These are phyloP conservation scores for Candida odintsovae DNA, from an alignment of 805 yeast genomes.

Conservation along the genomic window DNA sequence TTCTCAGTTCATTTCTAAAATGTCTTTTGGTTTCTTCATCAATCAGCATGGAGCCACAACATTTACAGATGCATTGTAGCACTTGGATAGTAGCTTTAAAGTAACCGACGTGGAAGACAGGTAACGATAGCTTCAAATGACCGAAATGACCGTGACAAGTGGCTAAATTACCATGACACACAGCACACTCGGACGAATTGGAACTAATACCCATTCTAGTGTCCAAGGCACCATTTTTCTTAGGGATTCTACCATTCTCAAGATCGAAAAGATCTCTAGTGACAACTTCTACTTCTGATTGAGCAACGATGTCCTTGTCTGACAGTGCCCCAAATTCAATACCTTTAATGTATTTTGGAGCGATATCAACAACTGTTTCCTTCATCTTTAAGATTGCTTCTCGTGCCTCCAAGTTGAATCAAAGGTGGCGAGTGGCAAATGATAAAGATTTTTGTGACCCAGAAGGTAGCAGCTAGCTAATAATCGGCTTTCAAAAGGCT, in stretches of 20 bases:
- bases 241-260: constrained; percentile 83
- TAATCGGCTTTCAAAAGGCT: background rate
- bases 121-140: constrained; percentile 85
- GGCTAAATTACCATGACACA: constrained; percentile 89
- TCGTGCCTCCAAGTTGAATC: background rate
- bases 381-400: constrained; percentile 21
- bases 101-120: constrained; percentile 97
- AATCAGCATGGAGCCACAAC: constrained; percentile 72
- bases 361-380: constrained; percentile 53
- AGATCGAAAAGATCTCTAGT: constrained; percentile 90
- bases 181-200: constrained; percentile 76
- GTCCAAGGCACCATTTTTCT: constrained; percentile 82
- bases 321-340: constrained; percentile 91
- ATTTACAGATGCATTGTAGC: constrained; percentile 85
- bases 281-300: constrained; percentile 89
- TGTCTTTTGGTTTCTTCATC: constrained; percentile 66
- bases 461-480: constrained; percentile 14
- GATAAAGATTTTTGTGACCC: constrained; percentile 20
- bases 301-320: constrained; percentile 85
- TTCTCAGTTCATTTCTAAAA: constrained; percentile 71
- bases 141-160: constrained; percentile 99
- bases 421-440: background rate
- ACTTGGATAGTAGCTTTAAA: constrained; percentile 88
- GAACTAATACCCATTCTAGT: constrained; percentile 91
- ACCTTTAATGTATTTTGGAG: constrained; percentile 88